Evolutionary conservation across 2,329 filamentous ascomycete species (phyloP), one percentile per base, ranked within the genome.

Genomic region (Tolypocladium endophyticum): DNA sequence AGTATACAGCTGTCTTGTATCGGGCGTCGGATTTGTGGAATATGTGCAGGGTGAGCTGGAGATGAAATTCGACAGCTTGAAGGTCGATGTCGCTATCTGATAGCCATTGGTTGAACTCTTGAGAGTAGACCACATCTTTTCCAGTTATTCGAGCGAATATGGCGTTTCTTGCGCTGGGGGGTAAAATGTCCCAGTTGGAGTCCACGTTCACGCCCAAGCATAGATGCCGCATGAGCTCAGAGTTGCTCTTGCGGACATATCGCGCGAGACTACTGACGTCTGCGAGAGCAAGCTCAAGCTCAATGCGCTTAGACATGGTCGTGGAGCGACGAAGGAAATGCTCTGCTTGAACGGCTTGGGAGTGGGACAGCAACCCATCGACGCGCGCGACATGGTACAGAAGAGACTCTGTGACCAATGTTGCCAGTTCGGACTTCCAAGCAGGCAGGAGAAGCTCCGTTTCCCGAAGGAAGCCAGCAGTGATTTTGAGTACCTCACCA

Each of bases 331-430:
- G 64, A 16, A 72, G 61, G 54, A 73, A 68, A 58, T 72, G 71
- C 63, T 74, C 72, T 3, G 70, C 67, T 20, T 70, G 66, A 6
- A 70, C 65, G 3, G 72, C 71, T 20, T 71, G 66, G 12, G 62
- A 61, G 30, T 70, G 66, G 7, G 64, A 62, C 11, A 72, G 62
- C 5, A 64, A 61, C 28, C 72, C 61, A 25, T 68, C 64, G 3
- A 67, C 66, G 11, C 70, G 66, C 4, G 71, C 67, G 6, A 68
- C 67, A 58, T 74, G 72, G 59, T 74, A 72, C 4, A 75, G 60
- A n/a, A 74, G 64, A 5, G 67, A 68, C 61, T 74, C 73, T 5
- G 71, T 62, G 16, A 64, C 53, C 23, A 69, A 60, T 18, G 59
- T 61, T 4, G 62, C 62, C n/a, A 67, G 58, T 2, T 69, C 62